Evolutionary conservation across 805 yeast species (phyloP).

Genomic region (Henningerozyma blattae): DNA sequence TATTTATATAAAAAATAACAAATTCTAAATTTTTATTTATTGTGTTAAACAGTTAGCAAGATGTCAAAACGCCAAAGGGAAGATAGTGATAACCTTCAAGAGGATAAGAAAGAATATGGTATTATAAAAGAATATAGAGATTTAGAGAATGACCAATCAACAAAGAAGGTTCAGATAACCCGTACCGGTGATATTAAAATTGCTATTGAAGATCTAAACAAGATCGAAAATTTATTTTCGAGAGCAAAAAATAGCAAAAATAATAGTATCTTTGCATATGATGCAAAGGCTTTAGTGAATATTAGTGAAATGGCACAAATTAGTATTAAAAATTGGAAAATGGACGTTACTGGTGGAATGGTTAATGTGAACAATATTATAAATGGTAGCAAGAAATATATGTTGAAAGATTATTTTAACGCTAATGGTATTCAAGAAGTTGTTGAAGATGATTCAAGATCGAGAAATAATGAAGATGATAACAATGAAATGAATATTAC

Average conservation of each 20-base stretch:
- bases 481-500: conserved; percentile 11
- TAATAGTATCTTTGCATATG: conserved; percentile 41
- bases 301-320: conserved; percentile 52
- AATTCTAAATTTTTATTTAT: no score
- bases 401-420: conserved; percentile 24
- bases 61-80: no score
- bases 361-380: conserved; percentile 38
- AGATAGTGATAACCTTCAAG: no score
- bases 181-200: conserved; percentile 45
- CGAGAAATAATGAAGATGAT: conserved; percentile 5
- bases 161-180: conserved; percentile 32
- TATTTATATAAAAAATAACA: no score
- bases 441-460: background rate
- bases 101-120: no score
- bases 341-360: conserved; percentile 43
- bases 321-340: conserved; percentile 47
- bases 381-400: conserved; percentile 26
- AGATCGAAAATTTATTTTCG: conserved; percentile 36
- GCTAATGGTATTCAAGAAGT: conserved; percentile 11
- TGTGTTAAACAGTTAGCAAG: no score
- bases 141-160: no score
- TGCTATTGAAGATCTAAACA: conserved; percentile 33
- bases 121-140: no score
- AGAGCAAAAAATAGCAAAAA: conserved; percentile 25
- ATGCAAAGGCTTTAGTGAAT: conserved; percentile 49